Evolutionary conservation across 2,329 filamentous ascomycete species (phyloP).

Genomic region (Cordyceps sp.): DNA sequence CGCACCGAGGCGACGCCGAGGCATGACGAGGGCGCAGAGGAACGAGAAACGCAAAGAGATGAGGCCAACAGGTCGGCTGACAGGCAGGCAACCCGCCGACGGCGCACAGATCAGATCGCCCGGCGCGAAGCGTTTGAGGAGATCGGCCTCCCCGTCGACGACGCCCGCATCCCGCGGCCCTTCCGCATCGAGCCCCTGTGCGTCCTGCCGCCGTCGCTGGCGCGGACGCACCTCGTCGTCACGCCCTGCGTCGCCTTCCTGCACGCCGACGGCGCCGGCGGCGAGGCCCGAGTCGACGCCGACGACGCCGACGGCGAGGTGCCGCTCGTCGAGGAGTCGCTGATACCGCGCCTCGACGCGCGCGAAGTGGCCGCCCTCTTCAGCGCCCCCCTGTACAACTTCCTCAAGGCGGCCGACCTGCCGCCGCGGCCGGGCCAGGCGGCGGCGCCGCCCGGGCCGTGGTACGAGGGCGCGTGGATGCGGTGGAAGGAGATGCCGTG

Average conservation of each 20-base stretch:
- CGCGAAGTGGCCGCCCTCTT: slow-evolving; percentile 91
- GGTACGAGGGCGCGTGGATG: slow-evolving; percentile 78
- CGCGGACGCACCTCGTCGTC: slow-evolving; percentile 57
- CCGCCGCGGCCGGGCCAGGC: slow-evolving; percentile 17
- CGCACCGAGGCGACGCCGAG: too few species aligned
- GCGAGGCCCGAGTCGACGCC: slow-evolving; percentile 1
- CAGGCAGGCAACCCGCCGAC: too few species aligned
- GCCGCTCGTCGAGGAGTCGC: slow-evolving; percentile 44
- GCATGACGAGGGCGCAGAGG: too few species aligned
- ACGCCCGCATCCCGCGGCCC: slow-evolving; percentile 51
- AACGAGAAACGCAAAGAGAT: too few species aligned
- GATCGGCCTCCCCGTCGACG: slow-evolving; percentile 67
- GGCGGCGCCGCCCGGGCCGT: slow-evolving; percentile 40
- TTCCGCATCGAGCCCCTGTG: slow-evolving; percentile 82
- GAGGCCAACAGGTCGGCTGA: too few species aligned
- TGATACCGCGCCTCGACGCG: slow-evolving; percentile 70
- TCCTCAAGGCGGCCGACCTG: slow-evolving; percentile 48
- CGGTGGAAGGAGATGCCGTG: slow-evolving; percentile 65
- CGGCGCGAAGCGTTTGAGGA: slow-evolving; percentile 85
- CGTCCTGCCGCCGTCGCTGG: slow-evolving; percentile 60
- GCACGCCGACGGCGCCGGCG: slow-evolving; percentile 34
- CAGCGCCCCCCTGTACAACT: slow-evolving; percentile 74
- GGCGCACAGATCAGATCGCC: slow-evolving; percentile 57
- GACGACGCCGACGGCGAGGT: slow-evolving; percentile 6
- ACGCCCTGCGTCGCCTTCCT: slow-evolving; percentile 66